Evolutionary conservation across 108 stramenopile species (phyloP).

Genomic region (Cyclotella choctawhatcheeana): DNA sequence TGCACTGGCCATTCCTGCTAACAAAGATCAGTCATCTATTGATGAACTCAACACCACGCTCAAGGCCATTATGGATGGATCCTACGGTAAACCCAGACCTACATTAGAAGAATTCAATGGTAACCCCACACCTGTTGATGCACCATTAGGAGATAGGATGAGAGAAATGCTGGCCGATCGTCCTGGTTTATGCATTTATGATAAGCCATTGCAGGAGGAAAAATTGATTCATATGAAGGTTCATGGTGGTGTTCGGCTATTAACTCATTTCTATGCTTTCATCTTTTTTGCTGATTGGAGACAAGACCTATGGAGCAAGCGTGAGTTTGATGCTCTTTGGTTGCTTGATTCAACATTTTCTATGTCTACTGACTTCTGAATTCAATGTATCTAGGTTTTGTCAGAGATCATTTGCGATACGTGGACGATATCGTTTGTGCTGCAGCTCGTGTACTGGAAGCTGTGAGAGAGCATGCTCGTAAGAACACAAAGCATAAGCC

Average conservation of each 20-base stretch:
- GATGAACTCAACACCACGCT: constrained; percentile 41
- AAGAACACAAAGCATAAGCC: constrained; percentile 35
- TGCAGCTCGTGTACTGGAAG: constrained; percentile 57
- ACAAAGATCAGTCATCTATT: constrained; percentile 35
- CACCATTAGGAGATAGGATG: constrained; percentile 58
- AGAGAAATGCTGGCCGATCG: constrained; percentile 66
- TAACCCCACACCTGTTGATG: constrained; percentile 55
- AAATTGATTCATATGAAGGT: constrained; percentile 53
- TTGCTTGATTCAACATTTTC: constrained; percentile 3
- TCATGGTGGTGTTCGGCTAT: constrained; percentile 26
- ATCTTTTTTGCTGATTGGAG: constrained; percentile 73
- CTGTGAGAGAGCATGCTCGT: constrained; percentile 47
- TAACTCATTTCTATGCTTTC: constrained; percentile 69
- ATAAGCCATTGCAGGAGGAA: constrained; percentile 49
- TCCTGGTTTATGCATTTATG: constrained; percentile 52
- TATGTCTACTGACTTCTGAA: not conserved
- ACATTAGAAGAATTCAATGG: constrained; percentile 53
- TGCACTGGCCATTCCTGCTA: constrained; percentile 47
- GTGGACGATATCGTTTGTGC: constrained; percentile 62
- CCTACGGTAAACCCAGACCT: constrained; percentile 50
- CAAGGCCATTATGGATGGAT: constrained; percentile 49
- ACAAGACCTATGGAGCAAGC: constrained; percentile 62
- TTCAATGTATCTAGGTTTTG: constrained; percentile 23
- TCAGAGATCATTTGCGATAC: constrained; percentile 59
- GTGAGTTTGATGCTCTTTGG: constrained; percentile 16